Conservation (phyloP, 768 basidiomycete species). For the Lactifluus subvellereus region DNA sequence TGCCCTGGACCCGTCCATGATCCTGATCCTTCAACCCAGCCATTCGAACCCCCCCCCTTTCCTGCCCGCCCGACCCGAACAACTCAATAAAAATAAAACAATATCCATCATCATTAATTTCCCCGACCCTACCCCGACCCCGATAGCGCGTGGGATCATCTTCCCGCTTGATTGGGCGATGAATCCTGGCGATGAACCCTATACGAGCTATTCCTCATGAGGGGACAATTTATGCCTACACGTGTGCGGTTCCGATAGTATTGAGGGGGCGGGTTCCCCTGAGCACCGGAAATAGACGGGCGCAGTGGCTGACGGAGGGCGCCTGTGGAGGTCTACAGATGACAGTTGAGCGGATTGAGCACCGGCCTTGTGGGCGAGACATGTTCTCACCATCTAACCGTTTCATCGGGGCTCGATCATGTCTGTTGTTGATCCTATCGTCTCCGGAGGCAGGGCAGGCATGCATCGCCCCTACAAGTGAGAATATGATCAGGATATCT, state of each 20-base stretch:
- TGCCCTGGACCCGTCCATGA: neutral
- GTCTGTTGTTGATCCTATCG: constrained; percentile 10
- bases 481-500: neutral
- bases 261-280: neutral
- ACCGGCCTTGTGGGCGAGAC: neutral
- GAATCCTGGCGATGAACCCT: neutral
- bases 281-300: constrained; percentile 12
- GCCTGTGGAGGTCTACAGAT: constrained; percentile 6
- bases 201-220: neutral
- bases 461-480: neutral
- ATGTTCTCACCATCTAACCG: constrained; percentile 11
- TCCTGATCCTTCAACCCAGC: neutral
- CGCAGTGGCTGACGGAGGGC: constrained; percentile 1
- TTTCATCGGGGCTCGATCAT: constrained; percentile 10
- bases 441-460: constrained; percentile 3
- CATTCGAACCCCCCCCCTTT: no score
- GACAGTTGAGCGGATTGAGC: neutral
- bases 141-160: neutral
- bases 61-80: neutral
- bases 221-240: neutral
- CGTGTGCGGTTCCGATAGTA: constrained; percentile 1
- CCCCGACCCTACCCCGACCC: neutral
- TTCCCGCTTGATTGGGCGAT: neutral
- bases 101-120: neutral
- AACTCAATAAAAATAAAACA: neutral